Conservation (phyloP, 768 basidiomycete species). For the Paxillus ammoniavirescens region DNA sequence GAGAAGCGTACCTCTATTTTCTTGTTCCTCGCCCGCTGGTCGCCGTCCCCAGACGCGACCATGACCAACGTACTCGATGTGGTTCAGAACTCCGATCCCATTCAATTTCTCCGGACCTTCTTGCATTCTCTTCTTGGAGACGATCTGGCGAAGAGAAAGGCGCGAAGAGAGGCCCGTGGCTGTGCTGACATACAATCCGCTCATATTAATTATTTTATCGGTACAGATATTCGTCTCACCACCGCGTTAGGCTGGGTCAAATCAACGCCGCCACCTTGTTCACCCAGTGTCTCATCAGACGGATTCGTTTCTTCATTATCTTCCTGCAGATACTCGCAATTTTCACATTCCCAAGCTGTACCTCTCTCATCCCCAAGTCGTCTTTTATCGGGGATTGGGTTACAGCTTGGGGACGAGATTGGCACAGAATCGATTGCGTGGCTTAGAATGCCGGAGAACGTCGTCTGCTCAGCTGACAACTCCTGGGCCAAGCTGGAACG, state of each 20-base stretch:
- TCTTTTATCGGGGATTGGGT: conserved; percentile 77
- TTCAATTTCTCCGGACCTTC: conserved; percentile 66
- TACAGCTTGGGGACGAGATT: conserved; percentile 45
- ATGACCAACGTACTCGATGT: conserved; percentile 59
- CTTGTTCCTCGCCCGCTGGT: conserved; percentile 67
- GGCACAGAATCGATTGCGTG: conserved; percentile 53
- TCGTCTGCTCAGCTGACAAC: conserved; percentile 48
- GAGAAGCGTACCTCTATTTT: conserved; percentile 66
- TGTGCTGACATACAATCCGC: conserved; percentile 69
- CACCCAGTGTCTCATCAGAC: conserved; percentile 52
- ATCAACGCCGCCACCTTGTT: conserved; percentile 72
- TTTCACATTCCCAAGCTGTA: conserved; percentile 68
- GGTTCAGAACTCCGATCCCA: conserved; percentile 68
- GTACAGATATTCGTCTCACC: conserved; percentile 60
- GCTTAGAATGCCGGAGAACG: conserved; percentile 65
- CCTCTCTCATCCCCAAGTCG: conserved; percentile 68
- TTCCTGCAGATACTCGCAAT: conserved; percentile 64
- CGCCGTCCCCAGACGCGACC: conserved; percentile 40
- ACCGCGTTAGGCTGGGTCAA: conserved; percentile 78
- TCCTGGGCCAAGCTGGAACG: conserved; percentile 44
- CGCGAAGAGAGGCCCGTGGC: conserved; percentile 29
- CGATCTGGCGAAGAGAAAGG: conserved; percentile 39
- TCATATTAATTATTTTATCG: conserved; percentile 70
- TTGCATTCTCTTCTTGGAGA: conserved; percentile 77
- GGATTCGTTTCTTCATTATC: neutral